Percentiles rank a stretch among this genome's conserved stretches.
These are phyloP conservation scores for Candida easanensis DNA, from an alignment of 805 yeast species.

Conservation along the genomic window DNA sequence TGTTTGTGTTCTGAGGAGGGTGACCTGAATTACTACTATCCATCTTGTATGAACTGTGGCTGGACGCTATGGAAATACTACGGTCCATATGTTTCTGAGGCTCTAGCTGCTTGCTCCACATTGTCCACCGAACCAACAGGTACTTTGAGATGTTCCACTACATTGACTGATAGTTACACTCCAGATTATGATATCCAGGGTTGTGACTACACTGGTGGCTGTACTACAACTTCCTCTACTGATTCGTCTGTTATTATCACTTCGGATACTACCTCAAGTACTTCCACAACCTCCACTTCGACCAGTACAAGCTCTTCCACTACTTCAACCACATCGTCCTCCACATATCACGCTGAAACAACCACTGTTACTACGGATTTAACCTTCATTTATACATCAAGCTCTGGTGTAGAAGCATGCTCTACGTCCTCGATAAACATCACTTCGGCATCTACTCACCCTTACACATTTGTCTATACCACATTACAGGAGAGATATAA, in stretches of 20 bases:
- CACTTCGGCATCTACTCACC: neutral
- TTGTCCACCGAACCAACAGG: constrained; percentile 31
- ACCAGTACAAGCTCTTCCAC: no score
- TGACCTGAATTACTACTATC: constrained; percentile 2
- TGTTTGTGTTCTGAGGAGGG: constrained; percentile 22
- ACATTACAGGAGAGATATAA: constrained; percentile 9
- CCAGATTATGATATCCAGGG: constrained; percentile 1
- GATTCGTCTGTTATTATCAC: no score
- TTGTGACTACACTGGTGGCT: constrained; percentile 10
- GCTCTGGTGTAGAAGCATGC: no score
- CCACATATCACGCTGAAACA: no score
- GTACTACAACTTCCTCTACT: no score
- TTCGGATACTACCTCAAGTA: no score
- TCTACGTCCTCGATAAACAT: neutral
- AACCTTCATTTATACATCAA: no score
- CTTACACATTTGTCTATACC: constrained; percentile 15
- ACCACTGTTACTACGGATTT: no score
- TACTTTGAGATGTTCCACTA: constrained; percentile 27
- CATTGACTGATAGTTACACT: constrained; percentile 15
- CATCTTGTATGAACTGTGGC: constrained; percentile 14
- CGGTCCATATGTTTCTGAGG: constrained; percentile 13
- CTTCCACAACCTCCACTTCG: no score
- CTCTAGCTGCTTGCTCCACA: constrained; percentile 25
- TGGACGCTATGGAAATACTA: constrained; percentile 13
- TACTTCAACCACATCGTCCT: no score